A percentile compares a stretch with the other conserved stretches of the same genome.
phyloP scores from a whole-genome alignment of 768 basidiomycete species.

The Suillus luteus region DNA sequence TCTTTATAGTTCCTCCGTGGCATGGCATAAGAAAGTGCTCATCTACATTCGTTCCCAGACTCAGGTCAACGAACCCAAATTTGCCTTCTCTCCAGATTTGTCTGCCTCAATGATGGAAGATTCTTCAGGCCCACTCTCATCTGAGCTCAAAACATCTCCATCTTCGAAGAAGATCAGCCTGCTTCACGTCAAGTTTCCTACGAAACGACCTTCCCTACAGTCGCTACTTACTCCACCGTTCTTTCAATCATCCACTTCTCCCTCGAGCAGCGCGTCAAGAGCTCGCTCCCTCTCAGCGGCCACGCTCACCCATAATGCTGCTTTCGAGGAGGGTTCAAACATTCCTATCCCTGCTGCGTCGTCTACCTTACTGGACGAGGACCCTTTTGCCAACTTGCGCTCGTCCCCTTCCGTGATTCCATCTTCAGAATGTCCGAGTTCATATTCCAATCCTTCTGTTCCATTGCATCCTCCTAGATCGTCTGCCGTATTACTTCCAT shows the following conservation, averaged over 20 bases:
- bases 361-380: conserved; percentile 57
- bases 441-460: conserved; percentile 12
- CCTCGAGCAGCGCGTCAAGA: conserved; percentile 23
- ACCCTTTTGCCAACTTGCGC: conserved; percentile 68
- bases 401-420: conserved; percentile 27
- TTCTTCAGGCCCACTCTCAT: background rate
- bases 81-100: conserved; percentile 11
- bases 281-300: conserved; percentile 21
- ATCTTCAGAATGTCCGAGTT: conserved; percentile 1
- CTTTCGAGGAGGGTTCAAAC: conserved; percentile 8
- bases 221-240: conserved; percentile 42
- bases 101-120: conserved; percentile 14
- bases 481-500: conserved; percentile 19
- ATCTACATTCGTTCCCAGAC: conserved; percentile 13
- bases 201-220: conserved; percentile 56
- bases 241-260: conserved; percentile 45
- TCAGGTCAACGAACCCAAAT: conserved; percentile 8
- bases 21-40: conserved; percentile 10
- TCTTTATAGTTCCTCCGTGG: conserved; percentile 11
- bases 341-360: conserved; percentile 13
- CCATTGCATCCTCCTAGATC: conserved; percentile 16
- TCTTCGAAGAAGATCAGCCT: conserved; percentile 13
- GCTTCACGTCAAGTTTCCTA: conserved; percentile 39
- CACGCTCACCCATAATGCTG: background rate
- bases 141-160: conserved; percentile 4